A percentile compares a stretch with the other conserved stretches of the same genome.
Evolutionary conservation across 1,284 basidiomycete species (phyloP).

Genomic region (Cryptococcus sp.): DNA sequence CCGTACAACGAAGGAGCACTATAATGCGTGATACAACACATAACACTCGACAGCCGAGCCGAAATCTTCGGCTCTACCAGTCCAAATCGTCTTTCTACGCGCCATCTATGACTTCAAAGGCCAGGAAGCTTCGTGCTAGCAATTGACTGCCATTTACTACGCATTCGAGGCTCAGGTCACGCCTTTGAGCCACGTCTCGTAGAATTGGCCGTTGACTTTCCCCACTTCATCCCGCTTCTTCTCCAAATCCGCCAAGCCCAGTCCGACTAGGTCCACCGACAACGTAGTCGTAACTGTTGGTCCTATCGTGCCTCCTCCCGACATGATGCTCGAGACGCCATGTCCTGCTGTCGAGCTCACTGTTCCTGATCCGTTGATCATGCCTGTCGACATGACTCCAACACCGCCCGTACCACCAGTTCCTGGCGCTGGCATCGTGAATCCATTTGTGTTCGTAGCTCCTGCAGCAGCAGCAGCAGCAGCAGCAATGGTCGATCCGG

Average conservation of each 20-base stretch:
- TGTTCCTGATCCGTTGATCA: too few relatives aligned
- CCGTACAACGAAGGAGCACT: too few relatives aligned
- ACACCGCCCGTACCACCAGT: neutral
- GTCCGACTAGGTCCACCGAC: neutral
- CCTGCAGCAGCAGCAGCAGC: neutral
- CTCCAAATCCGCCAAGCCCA: neutral
- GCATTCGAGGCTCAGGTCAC: neutral
- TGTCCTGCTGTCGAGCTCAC: too few relatives aligned
- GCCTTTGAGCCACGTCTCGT: conserved; percentile 32
- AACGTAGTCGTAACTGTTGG: neutral
- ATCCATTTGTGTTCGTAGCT: neutral
- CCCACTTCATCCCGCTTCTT: conserved; percentile 9
- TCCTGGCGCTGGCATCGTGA: neutral
- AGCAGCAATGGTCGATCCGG: too few relatives aligned
- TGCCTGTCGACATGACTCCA: neutral
- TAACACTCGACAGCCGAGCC: too few relatives aligned
- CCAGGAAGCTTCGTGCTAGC: too few relatives aligned
- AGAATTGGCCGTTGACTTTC: conserved; percentile 24
- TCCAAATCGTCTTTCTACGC: too few relatives aligned
- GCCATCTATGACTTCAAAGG: too few relatives aligned
- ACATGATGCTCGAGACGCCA: too few relatives aligned
- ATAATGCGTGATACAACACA: too few relatives aligned
- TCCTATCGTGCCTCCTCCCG: neutral
- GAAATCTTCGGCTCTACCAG: too few relatives aligned
- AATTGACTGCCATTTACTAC: too few relatives aligned